Percentiles rank a stretch among this genome's conserved stretches.
Conservation (phyloP, 331 rosid genomes). For the Malus hybrid region DNA sequence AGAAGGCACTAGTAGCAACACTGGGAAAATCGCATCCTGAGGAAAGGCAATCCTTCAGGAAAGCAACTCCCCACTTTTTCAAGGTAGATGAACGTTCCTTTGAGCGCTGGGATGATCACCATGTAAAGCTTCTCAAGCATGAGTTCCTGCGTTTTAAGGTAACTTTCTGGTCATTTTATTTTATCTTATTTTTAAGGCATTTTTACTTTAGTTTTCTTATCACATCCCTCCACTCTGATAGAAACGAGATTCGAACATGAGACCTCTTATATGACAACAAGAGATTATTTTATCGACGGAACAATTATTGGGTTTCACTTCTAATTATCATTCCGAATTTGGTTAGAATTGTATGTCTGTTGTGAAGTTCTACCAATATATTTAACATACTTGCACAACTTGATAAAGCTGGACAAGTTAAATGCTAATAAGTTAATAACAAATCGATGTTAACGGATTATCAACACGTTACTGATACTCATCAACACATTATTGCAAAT, state of each 20-base stretch:
- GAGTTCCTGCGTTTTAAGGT: constrained; percentile 93
- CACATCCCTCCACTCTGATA: background rate
- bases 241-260: background rate
- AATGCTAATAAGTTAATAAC: too few relatives aligned
- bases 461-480: too few relatives aligned
- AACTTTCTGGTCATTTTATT: background rate
- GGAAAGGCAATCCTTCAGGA: constrained; percentile 54
- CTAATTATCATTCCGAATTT: background rate
- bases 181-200: background rate
- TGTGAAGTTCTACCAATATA: background rate
- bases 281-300: too few relatives aligned
- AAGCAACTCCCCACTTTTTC: constrained; percentile 42
- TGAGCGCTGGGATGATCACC: constrained; percentile 61
- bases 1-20: constrained; percentile 44
- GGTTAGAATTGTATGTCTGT: background rate
- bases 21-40: constrained; percentile 68
- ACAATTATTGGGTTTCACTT: background rate
- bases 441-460: too few relatives aligned
- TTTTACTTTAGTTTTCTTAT: background rate
- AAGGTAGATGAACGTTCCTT: constrained; percentile 65
- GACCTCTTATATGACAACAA: background rate
- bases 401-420: background rate
- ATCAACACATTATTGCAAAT: too few relatives aligned
- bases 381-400: background rate
- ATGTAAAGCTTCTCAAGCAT: constrained; percentile 54